These are phyloP conservation scores for Suhomyces anneliseae DNA, from an alignment of 1,139 yeast genomes.

Conservation along the genomic window DNA sequence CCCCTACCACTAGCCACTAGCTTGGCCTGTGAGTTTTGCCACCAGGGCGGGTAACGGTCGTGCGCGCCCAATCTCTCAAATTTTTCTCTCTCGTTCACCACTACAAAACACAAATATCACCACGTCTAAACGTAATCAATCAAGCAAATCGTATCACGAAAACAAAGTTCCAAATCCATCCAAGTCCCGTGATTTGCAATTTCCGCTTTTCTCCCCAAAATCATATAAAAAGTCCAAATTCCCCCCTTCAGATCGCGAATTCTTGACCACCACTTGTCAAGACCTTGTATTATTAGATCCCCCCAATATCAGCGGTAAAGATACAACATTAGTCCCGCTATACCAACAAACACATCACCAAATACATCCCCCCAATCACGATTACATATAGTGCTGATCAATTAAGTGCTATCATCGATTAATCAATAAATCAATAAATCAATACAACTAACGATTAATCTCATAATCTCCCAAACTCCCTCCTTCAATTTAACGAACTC, in stretches of 20 bases:
- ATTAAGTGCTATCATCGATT: no score
- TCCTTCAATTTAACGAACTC: neutral
- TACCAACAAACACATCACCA: no score
- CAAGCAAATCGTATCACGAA: neutral
- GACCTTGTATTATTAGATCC: neutral
- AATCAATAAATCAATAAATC: neutral
- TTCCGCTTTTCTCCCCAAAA: neutral
- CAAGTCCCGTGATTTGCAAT: neutral
- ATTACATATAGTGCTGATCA: no score
- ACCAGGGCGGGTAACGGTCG: neutral
- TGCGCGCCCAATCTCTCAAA: neutral
- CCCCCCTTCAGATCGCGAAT: neutral
- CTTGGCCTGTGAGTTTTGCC: neutral
- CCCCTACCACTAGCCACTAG: no score
- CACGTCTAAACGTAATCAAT: neutral
- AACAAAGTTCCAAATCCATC: neutral
- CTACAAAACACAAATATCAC: neutral
- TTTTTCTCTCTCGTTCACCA: neutral
- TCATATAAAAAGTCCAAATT: neutral
- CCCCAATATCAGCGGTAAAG: neutral
- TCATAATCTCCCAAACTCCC: neutral
- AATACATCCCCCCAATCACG: no score
- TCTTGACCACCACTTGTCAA: neutral
- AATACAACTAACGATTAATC: neutral
- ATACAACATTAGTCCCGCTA: no score